phyloP scores from a whole-genome alignment of 2,329 filamentous ascomycete species.

The Bisporella sp. region DNA sequence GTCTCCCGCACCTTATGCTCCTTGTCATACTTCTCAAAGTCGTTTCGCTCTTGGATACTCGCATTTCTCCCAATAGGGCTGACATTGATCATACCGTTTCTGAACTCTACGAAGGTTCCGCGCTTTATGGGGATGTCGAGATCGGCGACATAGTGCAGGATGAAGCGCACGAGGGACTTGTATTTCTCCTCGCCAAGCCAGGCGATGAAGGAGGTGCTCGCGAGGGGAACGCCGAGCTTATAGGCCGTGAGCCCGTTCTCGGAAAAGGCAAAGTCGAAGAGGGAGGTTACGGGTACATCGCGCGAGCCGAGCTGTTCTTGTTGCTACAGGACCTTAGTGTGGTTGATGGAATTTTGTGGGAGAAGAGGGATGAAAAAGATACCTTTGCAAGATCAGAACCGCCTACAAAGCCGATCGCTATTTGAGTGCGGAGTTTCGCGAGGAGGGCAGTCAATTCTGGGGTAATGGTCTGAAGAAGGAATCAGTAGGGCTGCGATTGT shows the following conservation, averaged over 20 bases:
- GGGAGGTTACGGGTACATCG: slow-evolving; percentile 61
- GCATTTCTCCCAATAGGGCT: slow-evolving; percentile 83
- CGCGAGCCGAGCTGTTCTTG: slow-evolving; percentile 85
- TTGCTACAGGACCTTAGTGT: slow-evolving; percentile 45
- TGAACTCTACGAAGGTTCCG: slow-evolving; percentile 81
- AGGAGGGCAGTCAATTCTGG: slow-evolving; percentile 82
- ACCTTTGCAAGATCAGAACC: slow-evolving; percentile 78
- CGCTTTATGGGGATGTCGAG: slow-evolving; percentile 77
- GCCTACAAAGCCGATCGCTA: slow-evolving; percentile 86
- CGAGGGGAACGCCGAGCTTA: slow-evolving; percentile 70
- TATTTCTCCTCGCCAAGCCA: slow-evolving; percentile 82
- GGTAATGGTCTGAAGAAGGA: slow-evolving; percentile 48
- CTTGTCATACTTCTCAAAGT: slow-evolving; percentile 77
- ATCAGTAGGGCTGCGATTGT: background rate
- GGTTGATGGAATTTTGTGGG: background rate
- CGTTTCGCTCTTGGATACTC: slow-evolving; percentile 68
- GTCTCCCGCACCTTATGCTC: slow-evolving; percentile 67
- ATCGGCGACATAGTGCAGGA: slow-evolving; percentile 77
- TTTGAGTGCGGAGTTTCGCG: slow-evolving; percentile 73
- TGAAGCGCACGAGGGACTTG: slow-evolving; percentile 70
- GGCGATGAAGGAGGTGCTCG: slow-evolving; percentile 79
- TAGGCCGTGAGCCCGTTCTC: slow-evolving; percentile 94
- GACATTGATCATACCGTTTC: slow-evolving; percentile 88
- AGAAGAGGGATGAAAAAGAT: background rate
- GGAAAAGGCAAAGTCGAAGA: slow-evolving; percentile 97